Evolutionary conservation across 2,329 filamentous ascomycete species (phyloP), one percentile per base, ranked within the genome.

Genomic region (Hymenoscyphus occultus): DNA sequence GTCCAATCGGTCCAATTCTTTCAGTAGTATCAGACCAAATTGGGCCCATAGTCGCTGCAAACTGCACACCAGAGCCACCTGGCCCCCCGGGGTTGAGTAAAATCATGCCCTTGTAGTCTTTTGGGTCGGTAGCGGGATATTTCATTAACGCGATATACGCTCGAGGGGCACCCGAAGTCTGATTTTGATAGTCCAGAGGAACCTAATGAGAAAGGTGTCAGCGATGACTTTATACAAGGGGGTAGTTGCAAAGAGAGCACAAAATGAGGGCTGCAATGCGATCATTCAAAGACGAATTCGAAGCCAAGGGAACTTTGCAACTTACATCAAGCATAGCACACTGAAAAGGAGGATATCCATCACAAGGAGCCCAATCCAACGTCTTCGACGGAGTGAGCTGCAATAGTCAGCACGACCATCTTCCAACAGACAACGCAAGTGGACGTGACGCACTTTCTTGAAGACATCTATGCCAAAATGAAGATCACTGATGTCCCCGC

Each of bases 1-100:
- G 73, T 7, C 82, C 82, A 0, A 82, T 77, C 31, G 83, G 77
- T 22, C 45, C 45, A 51, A 51, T 22, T 13, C 19, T 51, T 51
- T 51, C 45, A 51, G 45, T 51, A 3, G 76, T 75, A 68, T 82
- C 31, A 79, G 63, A 5, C 72, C 63, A 14, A 69, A 68, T 2
- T 57, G 28, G 4, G 75, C 78, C 22, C 70, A 71, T 40, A 6
- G 31, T 35, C 5, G 61, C 35, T 39, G 67, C 32, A 28, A 59
- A 56, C 3, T 48, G 35, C 9, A 71, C 62, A 19, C 65, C 69
- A 9, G 68, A 65, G 19, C 39, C 61, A 14, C 70, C 70, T 10
- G 70, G 70, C 9, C 70, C 70, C 22, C 70, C 70, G 16, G 67
- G 65, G 56, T 71, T 71, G 19, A 61, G 51, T 3, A 71, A 40